These are phyloP conservation scores for Phymatotrichopsis omnivora DNA, from an alignment of 2,329 filamentous ascomycete species.

Conservation along the genomic window DNA sequence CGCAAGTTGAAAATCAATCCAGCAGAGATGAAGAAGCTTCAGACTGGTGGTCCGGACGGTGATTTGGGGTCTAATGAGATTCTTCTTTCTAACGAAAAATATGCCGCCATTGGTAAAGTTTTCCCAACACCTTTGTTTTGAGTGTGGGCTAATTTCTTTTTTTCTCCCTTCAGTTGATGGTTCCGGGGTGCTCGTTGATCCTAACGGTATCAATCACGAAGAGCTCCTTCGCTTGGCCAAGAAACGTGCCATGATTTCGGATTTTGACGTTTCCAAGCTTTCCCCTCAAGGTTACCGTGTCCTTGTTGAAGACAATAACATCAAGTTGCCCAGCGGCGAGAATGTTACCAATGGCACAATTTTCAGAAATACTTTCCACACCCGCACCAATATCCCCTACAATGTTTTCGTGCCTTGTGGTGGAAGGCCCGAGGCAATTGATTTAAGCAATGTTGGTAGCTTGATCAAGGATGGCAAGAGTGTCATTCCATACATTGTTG, in stretches of 20 bases:
- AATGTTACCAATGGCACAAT: slow-evolving; percentile 79
- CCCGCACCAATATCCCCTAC: slow-evolving; percentile 64
- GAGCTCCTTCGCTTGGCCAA: slow-evolving; percentile 80
- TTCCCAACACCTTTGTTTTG: background rate
- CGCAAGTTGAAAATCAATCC: slow-evolving; percentile 88
- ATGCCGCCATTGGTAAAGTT: slow-evolving; percentile 56
- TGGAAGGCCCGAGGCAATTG: slow-evolving; percentile 91
- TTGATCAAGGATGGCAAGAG: slow-evolving; percentile 85
- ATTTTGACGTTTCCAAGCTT: slow-evolving; percentile 77
- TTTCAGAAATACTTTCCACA: slow-evolving; percentile 96
- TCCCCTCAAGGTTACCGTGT: slow-evolving; percentile 84
- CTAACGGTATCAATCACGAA: slow-evolving; percentile 71
- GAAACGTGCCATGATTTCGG: slow-evolving; percentile 75
- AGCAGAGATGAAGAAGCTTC: slow-evolving; percentile 77
- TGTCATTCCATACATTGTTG: slow-evolving; percentile 86
- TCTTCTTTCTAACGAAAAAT: slow-evolving; percentile 88
- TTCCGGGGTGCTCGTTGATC: slow-evolving; percentile 86
- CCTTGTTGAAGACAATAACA: slow-evolving; percentile 78
- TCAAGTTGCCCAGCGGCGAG: slow-evolving; percentile 81
- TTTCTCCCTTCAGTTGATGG: slow-evolving; percentile 60
- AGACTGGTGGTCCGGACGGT: slow-evolving; percentile 93
- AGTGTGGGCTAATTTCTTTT: slow-evolving; percentile 2
- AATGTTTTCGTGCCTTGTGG: slow-evolving; percentile 94
- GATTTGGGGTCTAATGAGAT: slow-evolving; percentile 98
- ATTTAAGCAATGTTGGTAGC: slow-evolving; percentile 74